Evolutionary conservation across 768 basidiomycete species (phyloP), one percentile per base, ranked within the genome.

Genomic region (Termitomyces sp.): DNA sequence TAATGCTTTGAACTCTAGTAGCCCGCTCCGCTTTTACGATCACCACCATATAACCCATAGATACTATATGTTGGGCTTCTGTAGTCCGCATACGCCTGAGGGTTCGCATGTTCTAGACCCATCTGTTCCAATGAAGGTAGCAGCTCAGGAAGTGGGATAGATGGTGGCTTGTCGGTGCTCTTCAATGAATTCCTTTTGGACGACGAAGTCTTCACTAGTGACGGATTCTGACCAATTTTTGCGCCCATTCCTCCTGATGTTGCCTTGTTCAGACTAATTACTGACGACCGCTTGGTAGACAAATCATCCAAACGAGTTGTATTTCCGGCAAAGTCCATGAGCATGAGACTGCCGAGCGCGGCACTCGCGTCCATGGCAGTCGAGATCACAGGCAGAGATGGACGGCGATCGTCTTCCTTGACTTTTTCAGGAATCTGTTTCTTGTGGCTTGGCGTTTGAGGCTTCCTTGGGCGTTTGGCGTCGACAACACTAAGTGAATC

Each of bases 51-150:
- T 62, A 90, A 63, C 42, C 86, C 86, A 65, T 87, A 92, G 56
- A 92, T 81, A 67, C 90, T 92, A 63, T 92, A 92, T 6, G 90
- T 92, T 18, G 90, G 88, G 64, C 90, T 90, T 60, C 84, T 77
- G 60, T 92, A 91, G 49, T 81, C 82, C 6, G 75, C 80, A 69
- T 80, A 88, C 4, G 77, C 84, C 54, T 85, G 80, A 5, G 82
- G 80, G 57, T 87, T 81, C 2, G 73, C 69, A 59, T 87, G 86
- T 46, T 82, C 79, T 66, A 91, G 67, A 50, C 80, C 89, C 88
- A 92, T 88, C 70, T 91, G 90, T 9, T 87, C 75, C 53, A 92
- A 68, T 26, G 88, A 88, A 12, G 88, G 89, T 43, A 90, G 67
- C 22, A 83, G 79, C 16, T 87, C 87, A 2, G 90, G 90, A 3